These are phyloP conservation scores for Ambispora gerdemannii DNA, from an alignment of 192 early-diverging fungal species.

Conservation along the genomic window DNA sequence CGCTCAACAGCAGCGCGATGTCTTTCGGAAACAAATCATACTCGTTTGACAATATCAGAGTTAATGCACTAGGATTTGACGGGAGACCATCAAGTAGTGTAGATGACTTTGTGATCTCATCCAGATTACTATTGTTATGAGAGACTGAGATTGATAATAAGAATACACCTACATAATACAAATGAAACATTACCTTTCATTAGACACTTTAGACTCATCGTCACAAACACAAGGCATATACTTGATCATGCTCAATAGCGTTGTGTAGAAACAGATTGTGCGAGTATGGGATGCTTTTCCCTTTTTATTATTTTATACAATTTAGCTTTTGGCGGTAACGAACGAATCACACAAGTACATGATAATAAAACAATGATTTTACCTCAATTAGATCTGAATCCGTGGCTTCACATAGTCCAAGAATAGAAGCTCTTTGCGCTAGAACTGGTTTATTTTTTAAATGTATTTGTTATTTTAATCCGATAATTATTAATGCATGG, in stretches of 20 bases:
- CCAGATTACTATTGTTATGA: not conserved
- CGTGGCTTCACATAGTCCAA: not conserved
- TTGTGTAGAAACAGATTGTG: not conserved
- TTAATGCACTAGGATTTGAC: not conserved
- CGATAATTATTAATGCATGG: too few relatives aligned
- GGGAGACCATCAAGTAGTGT: conserved; percentile 9
- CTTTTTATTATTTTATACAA: too few relatives aligned
- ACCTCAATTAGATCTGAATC: not conserved
- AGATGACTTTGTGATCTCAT: conserved; percentile 14
- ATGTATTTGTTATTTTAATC: not conserved
- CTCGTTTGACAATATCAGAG: not conserved
- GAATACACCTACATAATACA: not conserved
- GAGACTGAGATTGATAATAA: not conserved
- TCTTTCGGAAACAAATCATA: conserved; percentile 20
- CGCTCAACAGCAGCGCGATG: not conserved
- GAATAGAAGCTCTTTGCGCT: not conserved
- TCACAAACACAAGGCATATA: not conserved
- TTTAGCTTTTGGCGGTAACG: too few relatives aligned
- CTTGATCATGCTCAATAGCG: not conserved
- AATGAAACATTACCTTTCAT: not conserved
- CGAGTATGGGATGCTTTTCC: not conserved
- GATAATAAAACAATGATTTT: not conserved
- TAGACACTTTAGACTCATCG: not conserved
- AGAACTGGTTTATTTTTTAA: not conserved
- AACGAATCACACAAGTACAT: too few relatives aligned